A percentile compares a stretch with the other conserved stretches of the same genome.
phyloP scores from a whole-genome alignment of 371 early-diverging fungal genomes.

The Mucor ambiguus region DNA sequence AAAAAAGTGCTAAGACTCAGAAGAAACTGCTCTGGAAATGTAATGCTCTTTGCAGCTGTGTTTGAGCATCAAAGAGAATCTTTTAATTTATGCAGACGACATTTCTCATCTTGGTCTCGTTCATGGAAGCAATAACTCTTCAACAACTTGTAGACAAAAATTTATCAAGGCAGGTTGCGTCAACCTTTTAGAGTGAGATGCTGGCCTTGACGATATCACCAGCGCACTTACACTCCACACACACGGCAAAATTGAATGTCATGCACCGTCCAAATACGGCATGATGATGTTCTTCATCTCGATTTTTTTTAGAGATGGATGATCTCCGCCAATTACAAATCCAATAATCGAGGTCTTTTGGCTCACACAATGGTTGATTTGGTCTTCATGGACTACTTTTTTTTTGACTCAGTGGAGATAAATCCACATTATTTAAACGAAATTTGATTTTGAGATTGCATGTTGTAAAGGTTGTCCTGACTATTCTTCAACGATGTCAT shows the following conservation, averaged over 20 bases:
- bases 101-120: neutral
- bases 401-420: constrained; percentile 7
- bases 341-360: neutral
- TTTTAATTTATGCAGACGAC: neutral
- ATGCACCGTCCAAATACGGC: neutral
- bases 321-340: constrained; percentile 11
- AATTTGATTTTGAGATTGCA: constrained; percentile 4
- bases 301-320: neutral
- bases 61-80: neutral
- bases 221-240: neutral
- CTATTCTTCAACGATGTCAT: constrained; percentile 31
- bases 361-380: neutral
- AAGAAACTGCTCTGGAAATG: neutral
- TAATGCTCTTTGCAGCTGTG: neutral
- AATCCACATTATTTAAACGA: neutral
- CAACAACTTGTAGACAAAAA: neutral
- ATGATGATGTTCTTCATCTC: neutral
- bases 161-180: neutral
- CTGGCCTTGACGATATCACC: neutral
- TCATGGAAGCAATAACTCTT: no score
- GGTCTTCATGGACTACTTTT: constrained; percentile 2
- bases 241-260: neutral
- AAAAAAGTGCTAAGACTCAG: no score
- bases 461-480: constrained; percentile 8
- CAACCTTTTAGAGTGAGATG: neutral